Conservation (phyloP, 805 yeast species). For the Candida railenensis region DNA sequence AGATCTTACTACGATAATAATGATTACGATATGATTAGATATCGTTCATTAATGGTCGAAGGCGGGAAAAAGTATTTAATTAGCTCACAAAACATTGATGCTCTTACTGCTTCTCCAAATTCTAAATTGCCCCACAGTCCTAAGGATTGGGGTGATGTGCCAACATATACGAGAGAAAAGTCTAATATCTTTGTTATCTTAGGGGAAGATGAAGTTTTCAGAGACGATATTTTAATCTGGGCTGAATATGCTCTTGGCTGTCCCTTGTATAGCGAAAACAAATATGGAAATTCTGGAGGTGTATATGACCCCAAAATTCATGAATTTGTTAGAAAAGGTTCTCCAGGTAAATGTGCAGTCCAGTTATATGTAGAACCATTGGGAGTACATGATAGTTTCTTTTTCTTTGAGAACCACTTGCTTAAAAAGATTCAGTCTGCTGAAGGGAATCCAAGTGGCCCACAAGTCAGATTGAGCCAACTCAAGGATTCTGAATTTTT, state of each 20-base stretch:
- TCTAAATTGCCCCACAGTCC: constrained; percentile 16
- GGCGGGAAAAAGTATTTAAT: constrained; percentile 1
- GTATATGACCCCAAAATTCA: constrained; percentile 17
- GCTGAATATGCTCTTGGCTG: constrained; percentile 28
- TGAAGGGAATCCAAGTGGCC: neutral
- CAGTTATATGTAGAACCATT: constrained; percentile 30
- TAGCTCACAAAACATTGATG: constrained; percentile 13
- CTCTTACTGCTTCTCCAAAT: constrained; percentile 24
- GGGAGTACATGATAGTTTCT: constrained; percentile 34
- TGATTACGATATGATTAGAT: constrained; percentile 19
- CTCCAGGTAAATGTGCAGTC: constrained; percentile 19
- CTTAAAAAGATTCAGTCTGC: constrained; percentile 7
- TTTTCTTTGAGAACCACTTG: constrained; percentile 26
- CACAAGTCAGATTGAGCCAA: neutral
- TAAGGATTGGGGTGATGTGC: constrained; percentile 34
- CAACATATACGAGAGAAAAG: constrained; percentile 25
- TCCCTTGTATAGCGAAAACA: constrained; percentile 19
- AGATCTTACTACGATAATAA: constrained; percentile 32
- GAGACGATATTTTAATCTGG: constrained; percentile 40
- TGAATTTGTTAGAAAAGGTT: constrained; percentile 15
- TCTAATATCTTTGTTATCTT: constrained; percentile 27
- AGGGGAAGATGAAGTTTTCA: constrained; percentile 43
- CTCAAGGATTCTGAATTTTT: constrained; percentile 8
- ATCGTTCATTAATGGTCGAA: constrained; percentile 8
- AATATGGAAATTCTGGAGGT: constrained; percentile 27